Evolutionary conservation across 495 filamentous ascomycete species (phyloP), one percentile per base, ranked within the genome.

Genomic region (Penicillium coffeae): DNA sequence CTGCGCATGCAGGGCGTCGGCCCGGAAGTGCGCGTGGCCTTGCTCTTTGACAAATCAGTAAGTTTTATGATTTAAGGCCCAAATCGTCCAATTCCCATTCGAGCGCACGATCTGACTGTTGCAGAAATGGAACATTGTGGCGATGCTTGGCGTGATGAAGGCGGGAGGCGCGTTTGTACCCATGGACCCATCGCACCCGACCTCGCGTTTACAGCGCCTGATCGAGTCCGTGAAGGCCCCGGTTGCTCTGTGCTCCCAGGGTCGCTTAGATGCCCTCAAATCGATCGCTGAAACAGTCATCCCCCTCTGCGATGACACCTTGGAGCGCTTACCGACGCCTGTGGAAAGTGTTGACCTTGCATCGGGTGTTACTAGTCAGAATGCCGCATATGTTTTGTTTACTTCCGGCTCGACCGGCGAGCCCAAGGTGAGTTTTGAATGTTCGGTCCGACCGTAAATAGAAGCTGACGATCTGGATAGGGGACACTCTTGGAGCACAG

Each of bases 131-230:
- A 70, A 78, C 27, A 54, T 74, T 3, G 72, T 85, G 16, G 70
- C 79, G 20, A 75, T 81, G 62, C 65, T 82, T 36, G 78, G 71
- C 18, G 74, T 85, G 16, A 56, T 82, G 49, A 81, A 82, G 49
- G 80, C 81, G 21, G 82, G 82, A 0, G 80, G 76, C 15, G 78
- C 67, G 1, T 79, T 79, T 51, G 80, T 84, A 18, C 80, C 79
- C 3, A 60, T 85, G 16, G 79, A 84, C 27, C 76, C 82, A 10
- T 65, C 66, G 3, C 79, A 85, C 47, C 81, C 81, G 13, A 59
- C 59, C 8, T 60, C 68, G 38, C 74, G 83, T 2, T 59, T 81
- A n/a, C 64, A 72, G 42, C 56, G 60, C 30, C 59, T 78, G 14
- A 61, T 68, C n/a, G 38, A 59, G 34, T 69, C 66, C 18, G 64